Evolutionary conservation across 2,329 filamentous ascomycete genomes (phyloP), one percentile per base, ranked within the genome.

Genomic region (Periconia sp.): DNA sequence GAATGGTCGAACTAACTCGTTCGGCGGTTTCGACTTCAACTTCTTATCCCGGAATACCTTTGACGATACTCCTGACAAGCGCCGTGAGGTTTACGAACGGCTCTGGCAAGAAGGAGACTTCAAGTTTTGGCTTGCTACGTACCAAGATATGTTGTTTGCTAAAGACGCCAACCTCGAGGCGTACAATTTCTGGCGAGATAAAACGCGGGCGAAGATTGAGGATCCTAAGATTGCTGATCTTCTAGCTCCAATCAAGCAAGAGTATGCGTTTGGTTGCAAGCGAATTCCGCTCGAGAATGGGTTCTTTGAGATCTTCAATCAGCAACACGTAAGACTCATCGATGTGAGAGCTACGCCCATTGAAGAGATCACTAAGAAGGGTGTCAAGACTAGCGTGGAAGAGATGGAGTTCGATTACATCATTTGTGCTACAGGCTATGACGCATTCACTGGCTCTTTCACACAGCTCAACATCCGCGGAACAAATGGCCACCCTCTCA

Each of bases 401-500:
- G 63, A 78, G 18, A 59, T 79, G 43, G 68, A 77, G 21, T 72
- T 81, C 7, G 82, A 85, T 55, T 72, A 74, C 16, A 76, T 85
- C 31, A 68, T 84, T 42, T 51, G 68, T 39, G 72, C 62, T 13
- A 75, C 66, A 0, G 74, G 74, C 0, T 77, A 73, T 40, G 73
- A 76, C 39, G 64, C 68, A 1, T 51, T 72, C 9, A 64, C 59
- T 2, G 72, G 73, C 10, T 60, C 61, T 5, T 57, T 73, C 18
- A 49, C 53, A 3, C 61, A 69, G 21, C 61, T 74, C 36, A 57
- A 68, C 23, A 69, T 74, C 37, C 53, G 52, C 4, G 62, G 63
- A 24, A 52, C 41, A 11, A 45, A 54, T 15, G 69, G 68, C 8
- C 37, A 46, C 25, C 44, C 23, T 4, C 30, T 65, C n/a, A 43